These are phyloP conservation scores for Brassica carinata DNA, from an alignment of 345 rosid genomes.

Conservation along the genomic window DNA sequence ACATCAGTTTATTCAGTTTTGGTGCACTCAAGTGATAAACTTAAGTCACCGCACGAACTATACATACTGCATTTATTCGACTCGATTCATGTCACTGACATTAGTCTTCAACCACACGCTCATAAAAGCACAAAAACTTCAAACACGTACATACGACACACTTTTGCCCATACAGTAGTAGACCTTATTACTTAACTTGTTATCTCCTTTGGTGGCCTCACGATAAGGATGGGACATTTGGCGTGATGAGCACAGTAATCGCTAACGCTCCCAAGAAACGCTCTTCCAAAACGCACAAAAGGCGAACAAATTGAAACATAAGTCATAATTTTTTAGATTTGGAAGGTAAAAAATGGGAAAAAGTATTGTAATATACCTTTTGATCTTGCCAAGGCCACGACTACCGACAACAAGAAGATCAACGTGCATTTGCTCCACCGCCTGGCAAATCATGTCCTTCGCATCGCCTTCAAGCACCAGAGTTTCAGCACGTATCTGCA, in stretches of 20 bases:
- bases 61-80: not conserved
- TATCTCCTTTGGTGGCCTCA: constrained; percentile 62
- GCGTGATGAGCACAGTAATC: constrained; percentile 80
- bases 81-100: not conserved
- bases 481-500: constrained; percentile 42
- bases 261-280: constrained; percentile 80
- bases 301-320: not conserved
- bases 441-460: constrained; percentile 42
- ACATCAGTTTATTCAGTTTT: not conserved
- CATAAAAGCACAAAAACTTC: not conserved
- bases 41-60: not conserved
- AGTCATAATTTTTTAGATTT: not conserved
- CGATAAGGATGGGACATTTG: constrained; percentile 69
- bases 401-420: constrained; percentile 48
- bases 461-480: constrained; percentile 44
- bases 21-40: not conserved
- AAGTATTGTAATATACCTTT: constrained; percentile 18
- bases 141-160: not conserved
- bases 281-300: constrained; percentile 45
- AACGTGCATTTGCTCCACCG: constrained; percentile 41
- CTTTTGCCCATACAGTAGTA: not conserved
- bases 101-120: not conserved
- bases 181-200: constrained; percentile 19
- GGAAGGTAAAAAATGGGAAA: not conserved
- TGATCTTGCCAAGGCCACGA: constrained; percentile 50